Evolutionary conservation across 805 yeast genomes (phyloP), one percentile per base, ranked within the genome.

Genomic region (Nadsonia fulvescens): DNA sequence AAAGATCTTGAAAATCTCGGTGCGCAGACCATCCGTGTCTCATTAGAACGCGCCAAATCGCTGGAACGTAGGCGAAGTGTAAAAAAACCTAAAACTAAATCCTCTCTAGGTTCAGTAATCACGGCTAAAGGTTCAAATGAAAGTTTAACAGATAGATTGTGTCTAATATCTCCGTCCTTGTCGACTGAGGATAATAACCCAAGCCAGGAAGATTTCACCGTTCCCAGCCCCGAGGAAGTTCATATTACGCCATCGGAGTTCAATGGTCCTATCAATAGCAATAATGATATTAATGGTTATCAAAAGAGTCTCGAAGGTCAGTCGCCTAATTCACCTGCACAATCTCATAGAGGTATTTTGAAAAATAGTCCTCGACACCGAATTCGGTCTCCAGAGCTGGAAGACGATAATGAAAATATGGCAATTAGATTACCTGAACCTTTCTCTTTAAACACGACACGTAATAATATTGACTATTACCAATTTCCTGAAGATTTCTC

Each of bases 31-130:
- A 44, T 49, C 18, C 40, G 49, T 20, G 34, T 40, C 22, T 39
- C 51, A 7, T 32, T 51, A 6, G 50, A 47, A 27, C 40, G 54
- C 14, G 37, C 48, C 7, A 45, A 43, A 20, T 37, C 45, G 20
- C 32, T 47, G 19, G 51, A 46, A 24, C 31, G 53, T n/a, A 35
- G 46, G 29, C 38, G 43, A 10, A 41, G 49, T 29, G n/a, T 2
- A 28, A 30, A 11, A 30, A 24, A 35, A 16, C 28, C 35, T 22
- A 34, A 38, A 4, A 32, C 33, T 3, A 22, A 27, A 12, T 34
- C 37, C 9, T 25, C 30, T 16, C 24, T 34, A 6, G 23, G 28
- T 5, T 12, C 15, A 8, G n/a, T 11, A n/a, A 17, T 17, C 18
- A 15, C 11, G 12, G 15, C 11, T 15, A 17, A 30, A 14, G n/a